Conservation (phyloP, 768 basidiomycete genomes). For the Mrakia gelida region DNA sequence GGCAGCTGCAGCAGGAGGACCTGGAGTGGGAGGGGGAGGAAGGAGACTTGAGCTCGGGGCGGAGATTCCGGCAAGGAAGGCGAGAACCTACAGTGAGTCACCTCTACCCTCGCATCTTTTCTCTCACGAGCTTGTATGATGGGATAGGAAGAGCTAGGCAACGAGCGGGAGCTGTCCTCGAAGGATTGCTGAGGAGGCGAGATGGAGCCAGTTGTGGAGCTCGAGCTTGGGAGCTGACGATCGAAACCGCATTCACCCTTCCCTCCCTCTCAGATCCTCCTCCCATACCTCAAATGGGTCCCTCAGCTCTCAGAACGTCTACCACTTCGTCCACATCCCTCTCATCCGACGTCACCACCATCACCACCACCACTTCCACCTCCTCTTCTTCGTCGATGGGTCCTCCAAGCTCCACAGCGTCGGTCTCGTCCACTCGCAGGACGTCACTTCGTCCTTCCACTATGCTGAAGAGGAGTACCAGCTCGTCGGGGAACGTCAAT, state of each 20-base stretch:
- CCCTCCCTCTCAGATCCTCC: background rate
- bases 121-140: no score
- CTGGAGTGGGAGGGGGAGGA: background rate
- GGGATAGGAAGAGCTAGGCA: no score
- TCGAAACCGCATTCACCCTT: background rate
- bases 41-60: background rate
- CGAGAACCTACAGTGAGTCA: background rate
- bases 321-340: background rate
- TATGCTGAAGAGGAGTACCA: background rate
- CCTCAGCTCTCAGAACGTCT: constrained; percentile 4
- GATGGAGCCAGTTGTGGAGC: background rate
- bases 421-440: background rate
- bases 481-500: background rate
- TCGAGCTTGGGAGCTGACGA: background rate
- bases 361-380: background rate
- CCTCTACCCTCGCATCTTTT: background rate
- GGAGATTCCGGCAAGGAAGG: background rate
- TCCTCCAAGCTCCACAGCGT: background rate
- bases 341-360: background rate
- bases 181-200: background rate
- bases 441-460: background rate
- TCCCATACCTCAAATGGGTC: background rate
- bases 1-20: background rate
- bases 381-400: constrained; percentile 4
- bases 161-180: no score